phyloP scores from a whole-genome alignment of 345 rosid species.

The Linum trigynum region DNA sequence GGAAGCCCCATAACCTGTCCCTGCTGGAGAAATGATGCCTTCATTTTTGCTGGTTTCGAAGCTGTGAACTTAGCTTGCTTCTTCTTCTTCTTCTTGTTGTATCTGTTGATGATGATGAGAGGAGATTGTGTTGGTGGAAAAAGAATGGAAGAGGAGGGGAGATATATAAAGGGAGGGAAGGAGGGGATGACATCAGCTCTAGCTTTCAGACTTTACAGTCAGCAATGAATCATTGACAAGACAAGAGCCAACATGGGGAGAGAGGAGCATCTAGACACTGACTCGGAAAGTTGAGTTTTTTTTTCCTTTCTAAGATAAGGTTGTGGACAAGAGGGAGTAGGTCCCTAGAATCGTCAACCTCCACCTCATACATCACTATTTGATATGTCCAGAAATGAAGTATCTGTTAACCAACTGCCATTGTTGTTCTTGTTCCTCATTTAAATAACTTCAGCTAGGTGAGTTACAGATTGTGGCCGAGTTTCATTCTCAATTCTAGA shows the following conservation, averaged over 20 bases:
- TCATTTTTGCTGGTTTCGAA: neutral
- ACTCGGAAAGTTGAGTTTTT: too few species aligned
- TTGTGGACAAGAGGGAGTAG: neutral
- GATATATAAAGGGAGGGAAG: neutral
- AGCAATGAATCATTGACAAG: neutral
- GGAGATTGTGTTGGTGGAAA: neutral
- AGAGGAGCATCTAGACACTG: too few species aligned
- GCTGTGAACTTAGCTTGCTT: neutral
- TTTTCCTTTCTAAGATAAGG: neutral
- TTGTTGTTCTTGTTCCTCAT: neutral
- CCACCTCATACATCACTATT: too few species aligned
- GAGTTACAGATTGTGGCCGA: too few species aligned
- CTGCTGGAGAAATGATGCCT: neutral
- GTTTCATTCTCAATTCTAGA: too few species aligned
- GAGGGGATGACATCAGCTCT: too few species aligned
- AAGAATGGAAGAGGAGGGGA: neutral
- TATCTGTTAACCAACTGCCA: constrained; percentile 1
- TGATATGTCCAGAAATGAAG: neutral
- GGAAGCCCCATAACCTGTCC: neutral
- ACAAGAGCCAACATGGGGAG: neutral
- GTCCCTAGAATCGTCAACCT: too few species aligned
- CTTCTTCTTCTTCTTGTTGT: too few species aligned
- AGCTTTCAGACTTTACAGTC: neutral
- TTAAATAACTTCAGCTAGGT: too few species aligned
- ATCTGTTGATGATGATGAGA: neutral